Percentiles rank a stretch among this genome's conserved stretches.
phyloP scores from a whole-genome alignment of 371 early-diverging fungal genomes.

The Rhizopus sp. region DNA sequence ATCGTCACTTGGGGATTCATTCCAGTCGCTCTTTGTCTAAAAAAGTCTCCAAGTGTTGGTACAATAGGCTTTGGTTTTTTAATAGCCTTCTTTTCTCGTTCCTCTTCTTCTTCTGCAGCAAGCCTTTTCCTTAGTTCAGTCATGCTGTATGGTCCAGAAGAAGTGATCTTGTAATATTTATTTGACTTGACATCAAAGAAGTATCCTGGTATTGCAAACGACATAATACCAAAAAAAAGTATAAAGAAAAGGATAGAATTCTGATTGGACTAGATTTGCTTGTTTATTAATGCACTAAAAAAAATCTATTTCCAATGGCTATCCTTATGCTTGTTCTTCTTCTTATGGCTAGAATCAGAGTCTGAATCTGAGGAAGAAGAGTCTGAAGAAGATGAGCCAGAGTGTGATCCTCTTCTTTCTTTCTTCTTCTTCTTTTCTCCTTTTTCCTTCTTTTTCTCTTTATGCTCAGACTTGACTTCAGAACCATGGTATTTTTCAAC shows the following conservation, averaged over 20 bases:
- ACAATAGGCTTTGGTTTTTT: background rate
- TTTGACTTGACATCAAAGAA: conserved; percentile 25
- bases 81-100: conserved; percentile 3
- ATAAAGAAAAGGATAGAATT: too few species aligned
- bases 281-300: background rate
- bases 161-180: conserved; percentile 22
- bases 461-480: conserved; percentile 1
- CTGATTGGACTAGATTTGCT: too few species aligned
- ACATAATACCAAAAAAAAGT: conserved; percentile 18
- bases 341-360: conserved; percentile 21
- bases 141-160: conserved; percentile 26
- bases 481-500: conserved; percentile 8
- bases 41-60: background rate
- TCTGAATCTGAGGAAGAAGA: conserved; percentile 16
- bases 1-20: background rate
- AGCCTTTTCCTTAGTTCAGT: conserved; percentile 21
- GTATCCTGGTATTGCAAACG: conserved; percentile 30
- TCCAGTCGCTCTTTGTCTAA: conserved; percentile 7
- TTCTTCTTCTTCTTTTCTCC: conserved; percentile 16
- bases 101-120: conserved; percentile 17
- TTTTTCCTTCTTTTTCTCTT: conserved; percentile 16
- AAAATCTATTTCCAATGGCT: conserved; percentile 12
- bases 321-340: conserved; percentile 17
- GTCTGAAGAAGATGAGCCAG: conserved; percentile 5
- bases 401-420: conserved; percentile 8